phyloP scores from a whole-genome alignment of 148 eudicot species.

The Vaccinium vitisidaea region DNA sequence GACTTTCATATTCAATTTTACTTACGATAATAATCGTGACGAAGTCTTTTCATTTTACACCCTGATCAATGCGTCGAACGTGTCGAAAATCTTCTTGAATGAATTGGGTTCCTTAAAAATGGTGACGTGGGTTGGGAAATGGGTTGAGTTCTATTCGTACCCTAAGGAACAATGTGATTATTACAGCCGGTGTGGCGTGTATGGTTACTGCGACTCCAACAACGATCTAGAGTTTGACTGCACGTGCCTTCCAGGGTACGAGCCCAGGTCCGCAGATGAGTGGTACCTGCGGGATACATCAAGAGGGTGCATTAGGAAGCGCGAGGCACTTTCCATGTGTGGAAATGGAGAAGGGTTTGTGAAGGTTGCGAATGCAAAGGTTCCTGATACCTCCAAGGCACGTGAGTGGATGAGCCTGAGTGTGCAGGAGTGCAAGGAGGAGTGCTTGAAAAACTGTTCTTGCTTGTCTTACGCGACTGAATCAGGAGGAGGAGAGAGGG shows the following conservation, averaged over 20 bases:
- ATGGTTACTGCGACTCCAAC: slow-evolving; percentile 27
- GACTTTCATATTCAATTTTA: neutral
- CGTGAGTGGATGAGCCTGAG: neutral
- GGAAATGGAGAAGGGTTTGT: slow-evolving; percentile 46
- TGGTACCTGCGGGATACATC: slow-evolving; percentile 46
- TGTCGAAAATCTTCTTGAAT: neutral
- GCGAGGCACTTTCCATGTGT: slow-evolving; percentile 32
- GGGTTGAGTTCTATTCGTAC: neutral
- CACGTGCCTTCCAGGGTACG: slow-evolving; percentile 44
- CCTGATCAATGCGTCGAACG: neutral
- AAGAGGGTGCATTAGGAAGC: slow-evolving; percentile 40
- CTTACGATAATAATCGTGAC: neutral
- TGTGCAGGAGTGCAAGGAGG: neutral
- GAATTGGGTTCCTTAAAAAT: neutral
- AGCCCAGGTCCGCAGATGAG: slow-evolving; percentile 34
- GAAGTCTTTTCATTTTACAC: neutral
- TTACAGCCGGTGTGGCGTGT: neutral
- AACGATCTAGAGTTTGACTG: slow-evolving; percentile 35
- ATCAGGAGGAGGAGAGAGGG: neutral
- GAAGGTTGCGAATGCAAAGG: slow-evolving; percentile 29
- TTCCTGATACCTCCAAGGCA: slow-evolving; percentile 38
- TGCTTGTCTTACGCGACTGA: neutral
- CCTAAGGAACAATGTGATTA: neutral
- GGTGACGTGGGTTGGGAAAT: neutral
- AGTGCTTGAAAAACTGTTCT: slow-evolving; percentile 6